Base-by-base conservation (phyloP, 495 filamentous ascomycete genomes). In the Rhypophila decipiens region DNA sequence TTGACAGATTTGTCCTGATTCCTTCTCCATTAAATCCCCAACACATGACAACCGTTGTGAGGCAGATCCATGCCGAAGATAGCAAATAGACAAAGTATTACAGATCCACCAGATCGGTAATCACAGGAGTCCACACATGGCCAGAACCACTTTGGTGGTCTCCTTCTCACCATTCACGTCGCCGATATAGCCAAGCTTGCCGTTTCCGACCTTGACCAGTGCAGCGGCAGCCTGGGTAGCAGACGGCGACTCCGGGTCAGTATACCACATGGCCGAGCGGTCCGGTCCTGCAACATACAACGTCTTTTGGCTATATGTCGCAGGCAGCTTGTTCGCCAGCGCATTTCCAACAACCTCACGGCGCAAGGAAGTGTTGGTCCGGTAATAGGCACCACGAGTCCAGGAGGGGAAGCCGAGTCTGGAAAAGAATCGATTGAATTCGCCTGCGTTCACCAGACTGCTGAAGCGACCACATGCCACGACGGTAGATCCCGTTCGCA, bases 101-200 rank as follows among this genome's bases (percentile, higher is more conserved):
- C 27, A 13, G 27, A 7, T 31, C 27, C 27, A 13, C 15, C 39
- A 41, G 20, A 31, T 43, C 23, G n/a, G n/a, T n/a, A 27, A 12
- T 29, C 42, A 41, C 51, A 50, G 48, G 27, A 69, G 48, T 8
- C 61, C 64, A 45, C 65, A 66, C 54, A 73, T 59, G 44, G 65
- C 60, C 51, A 76, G 47, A 20, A 73, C 50, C 41, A 72, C 57
- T n/a, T 44, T 34, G 21, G 58, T 47, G 4, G 65, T 60, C 5
- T 50, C 60, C 19, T 59, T 51, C 59, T 73, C 71, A 1, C 51
- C 58, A 47, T 74, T 72, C 36, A 74, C 66, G 64, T 78, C 71
- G 9, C 72, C 72, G 47, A 71, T 53, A 50, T 74, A 74, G 17
- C 62, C 64, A n/a, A 76, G 42, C 52, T 53, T 64, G 11, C 70